phyloP scores from a whole-genome alignment of 495 filamentous ascomycete genomes.

The Podospora tetraspora region DNA sequence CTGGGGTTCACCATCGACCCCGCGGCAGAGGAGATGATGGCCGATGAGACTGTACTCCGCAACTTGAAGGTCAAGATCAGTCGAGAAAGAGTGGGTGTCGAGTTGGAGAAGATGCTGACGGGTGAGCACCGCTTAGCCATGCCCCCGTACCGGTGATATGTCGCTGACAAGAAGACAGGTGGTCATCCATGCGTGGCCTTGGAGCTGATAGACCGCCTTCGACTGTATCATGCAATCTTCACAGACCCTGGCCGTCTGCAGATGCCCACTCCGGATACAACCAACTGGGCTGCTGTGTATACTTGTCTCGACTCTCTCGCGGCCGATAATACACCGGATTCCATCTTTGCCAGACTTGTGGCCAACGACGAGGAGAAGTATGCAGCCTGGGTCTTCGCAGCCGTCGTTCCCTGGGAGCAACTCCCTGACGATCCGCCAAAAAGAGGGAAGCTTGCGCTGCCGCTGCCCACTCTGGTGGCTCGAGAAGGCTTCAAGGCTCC shows the following conservation, averaged over 20 bases:
- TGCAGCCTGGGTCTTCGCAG: constrained; percentile 68
- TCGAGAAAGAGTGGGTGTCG: constrained; percentile 75
- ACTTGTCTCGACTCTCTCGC: constrained; percentile 42
- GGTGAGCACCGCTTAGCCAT: constrained; percentile 39
- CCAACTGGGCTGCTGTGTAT: constrained; percentile 48
- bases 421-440: constrained; percentile 44
- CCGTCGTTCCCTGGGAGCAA: constrained; percentile 70
- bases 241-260: constrained; percentile 51
- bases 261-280: constrained; percentile 33
- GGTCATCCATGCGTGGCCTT: constrained; percentile 65
- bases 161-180: constrained; percentile 38
- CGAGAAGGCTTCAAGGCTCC: constrained; percentile 74
- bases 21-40: constrained; percentile 68
- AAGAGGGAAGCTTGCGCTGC: constrained; percentile 39
- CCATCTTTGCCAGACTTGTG: constrained; percentile 52
- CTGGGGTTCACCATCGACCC: constrained; percentile 71
- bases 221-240: constrained; percentile 77
- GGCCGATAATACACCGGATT: constrained; percentile 44
- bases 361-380: constrained; percentile 55
- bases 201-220: constrained; percentile 64
- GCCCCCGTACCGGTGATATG: neutral
- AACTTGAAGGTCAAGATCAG: constrained; percentile 87
- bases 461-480: constrained; percentile 51
- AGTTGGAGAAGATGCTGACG: constrained; percentile 86
- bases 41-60: constrained; percentile 60